Base-by-base conservation (phyloP, 2,329 filamentous ascomycete genomes). In the Pseudomassariella vexata region DNA sequence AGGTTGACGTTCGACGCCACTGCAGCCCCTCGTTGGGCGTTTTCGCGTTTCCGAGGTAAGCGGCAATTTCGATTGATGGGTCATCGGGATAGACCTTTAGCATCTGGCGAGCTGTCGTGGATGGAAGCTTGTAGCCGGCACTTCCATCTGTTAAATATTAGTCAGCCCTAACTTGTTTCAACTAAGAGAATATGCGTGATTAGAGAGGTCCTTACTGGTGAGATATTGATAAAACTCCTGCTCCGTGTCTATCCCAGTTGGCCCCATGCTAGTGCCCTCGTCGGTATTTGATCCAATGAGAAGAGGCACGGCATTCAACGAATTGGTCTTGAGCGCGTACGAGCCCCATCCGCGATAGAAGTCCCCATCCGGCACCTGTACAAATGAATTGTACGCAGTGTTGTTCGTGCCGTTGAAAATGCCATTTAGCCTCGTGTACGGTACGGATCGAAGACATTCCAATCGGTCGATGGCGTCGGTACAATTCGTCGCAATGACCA, bases 221-320 rank as follows among this genome's bases (percentile, higher is more conserved):
- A 71, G 52, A 30, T 54, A 59, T 14, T 51, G 47, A 26, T 59
- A 52, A 46, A 79, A 73, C 30, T 78, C 63, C 11, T 57, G 63
- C 9, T 63, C 69, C 2, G 67, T 74, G 47, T 79, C 70, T 39
- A 81, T 67, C 11, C 66, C 69, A 5, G 39, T 50, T 9, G 66
- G 63, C 1, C 63, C 68, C 45, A 80, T 81, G 1, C 61, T 59
- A 1, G 69, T 70, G 23, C 59, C 48, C 45, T 62, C 57, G 32
- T 59, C 47, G 32, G 58, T 41, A 30, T 52, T 55, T 41, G 50
- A 54, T 26, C 49, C 58, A 5, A 52, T 35, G 1, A 62, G 37
- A 19, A 56, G 54, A 9, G 57, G 56, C 34, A 55, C 27, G 14
- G 45, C 50, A 9, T 51, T 53, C 34, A 59, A 63, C 15, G 42